A percentile compares a stretch with the other conserved stretches of the same genome.
These are phyloP conservation scores for Ramichloridium luteum DNA, from an alignment of 2,329 filamentous ascomycete species.

Conservation along the genomic window DNA sequence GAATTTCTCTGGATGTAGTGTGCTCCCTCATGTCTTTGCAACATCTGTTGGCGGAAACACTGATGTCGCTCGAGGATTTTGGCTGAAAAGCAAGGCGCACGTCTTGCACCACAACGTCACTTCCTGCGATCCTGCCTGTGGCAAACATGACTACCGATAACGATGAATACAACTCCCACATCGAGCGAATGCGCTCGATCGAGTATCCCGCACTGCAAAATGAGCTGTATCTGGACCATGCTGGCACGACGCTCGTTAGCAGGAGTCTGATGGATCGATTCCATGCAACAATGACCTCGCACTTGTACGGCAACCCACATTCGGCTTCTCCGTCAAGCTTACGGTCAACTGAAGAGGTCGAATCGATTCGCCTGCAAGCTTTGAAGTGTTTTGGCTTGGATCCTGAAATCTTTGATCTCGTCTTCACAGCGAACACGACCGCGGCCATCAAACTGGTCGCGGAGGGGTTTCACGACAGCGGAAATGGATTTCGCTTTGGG, in stretches of 20 bases:
- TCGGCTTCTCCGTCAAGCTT: slow-evolving; percentile 71
- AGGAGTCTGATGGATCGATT: slow-evolving; percentile 73
- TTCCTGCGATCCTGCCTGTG: too few relatives aligned
- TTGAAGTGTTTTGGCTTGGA: slow-evolving; percentile 71
- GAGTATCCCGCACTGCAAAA: slow-evolving; percentile 34
- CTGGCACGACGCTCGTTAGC: slow-evolving; percentile 58
- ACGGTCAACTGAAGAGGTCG: slow-evolving; percentile 55
- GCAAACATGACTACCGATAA: too few relatives aligned
- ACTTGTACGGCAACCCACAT: slow-evolving; percentile 83
- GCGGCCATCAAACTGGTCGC: slow-evolving; percentile 77
- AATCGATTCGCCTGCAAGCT: slow-evolving; percentile 59
- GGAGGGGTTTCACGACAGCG: slow-evolving; percentile 59
- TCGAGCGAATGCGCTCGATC: slow-evolving; percentile 34
- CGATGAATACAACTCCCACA: slow-evolving; percentile 32
- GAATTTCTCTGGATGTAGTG: too few relatives aligned
- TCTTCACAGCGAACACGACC: slow-evolving; percentile 88
- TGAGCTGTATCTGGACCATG: slow-evolving; percentile 71
- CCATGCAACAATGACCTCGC: slow-evolving; percentile 62
- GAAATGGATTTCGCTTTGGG: slow-evolving; percentile 62
- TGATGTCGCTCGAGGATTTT: too few relatives aligned
- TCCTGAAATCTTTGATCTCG: slow-evolving; percentile 68
- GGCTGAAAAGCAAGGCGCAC: too few relatives aligned
- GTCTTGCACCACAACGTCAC: too few relatives aligned
- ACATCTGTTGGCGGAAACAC: too few relatives aligned
- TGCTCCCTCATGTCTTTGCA: too few relatives aligned